Evolutionary conservation across 805 yeast species (phyloP).

Genomic region (Saturnispora halmiae): DNA sequence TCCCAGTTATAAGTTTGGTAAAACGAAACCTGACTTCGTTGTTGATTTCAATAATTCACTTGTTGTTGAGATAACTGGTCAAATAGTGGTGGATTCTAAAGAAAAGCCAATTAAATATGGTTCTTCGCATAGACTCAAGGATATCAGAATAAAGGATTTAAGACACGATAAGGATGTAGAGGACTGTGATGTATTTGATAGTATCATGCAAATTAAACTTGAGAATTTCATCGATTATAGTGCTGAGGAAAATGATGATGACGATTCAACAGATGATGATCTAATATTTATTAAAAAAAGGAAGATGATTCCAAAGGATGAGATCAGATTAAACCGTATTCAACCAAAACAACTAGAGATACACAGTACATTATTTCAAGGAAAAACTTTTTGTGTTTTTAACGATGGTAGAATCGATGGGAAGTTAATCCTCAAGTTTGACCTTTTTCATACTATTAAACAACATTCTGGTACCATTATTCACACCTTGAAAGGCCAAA

Average conservation of each 20-base stretch:
- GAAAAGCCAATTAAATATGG: conserved; percentile 7
- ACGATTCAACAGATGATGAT: conserved; percentile 5
- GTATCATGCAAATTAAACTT: neutral
- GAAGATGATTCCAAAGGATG: neutral
- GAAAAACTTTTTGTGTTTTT: conserved; percentile 41
- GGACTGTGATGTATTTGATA: conserved; percentile 5
- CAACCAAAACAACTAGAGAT: conserved; percentile 2
- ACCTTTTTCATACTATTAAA: conserved; percentile 30
- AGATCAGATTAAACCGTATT: conserved; percentile 1
- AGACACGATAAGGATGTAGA: conserved; percentile 5
- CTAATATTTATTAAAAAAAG: neutral
- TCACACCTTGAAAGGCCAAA: neutral
- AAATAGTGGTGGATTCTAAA: conserved; percentile 9
- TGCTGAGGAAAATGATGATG: conserved; percentile 3
- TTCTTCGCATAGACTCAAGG: neutral
- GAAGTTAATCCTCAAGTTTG: conserved; percentile 26
- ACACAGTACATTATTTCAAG: conserved; percentile 31
- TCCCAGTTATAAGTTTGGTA: conserved; percentile 44
- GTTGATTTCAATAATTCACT: neutral
- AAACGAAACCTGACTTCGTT: conserved; percentile 42
- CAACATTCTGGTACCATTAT: conserved; percentile 42
- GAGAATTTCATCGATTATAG: conserved; percentile 4
- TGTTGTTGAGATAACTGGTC: conserved; percentile 3
- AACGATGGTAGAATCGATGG: conserved; percentile 35
- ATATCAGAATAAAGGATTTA: neutral